These are phyloP conservation scores for Naganishia sp. DNA, from an alignment of 1,284 basidiomycete species.

Conservation along the genomic window DNA sequence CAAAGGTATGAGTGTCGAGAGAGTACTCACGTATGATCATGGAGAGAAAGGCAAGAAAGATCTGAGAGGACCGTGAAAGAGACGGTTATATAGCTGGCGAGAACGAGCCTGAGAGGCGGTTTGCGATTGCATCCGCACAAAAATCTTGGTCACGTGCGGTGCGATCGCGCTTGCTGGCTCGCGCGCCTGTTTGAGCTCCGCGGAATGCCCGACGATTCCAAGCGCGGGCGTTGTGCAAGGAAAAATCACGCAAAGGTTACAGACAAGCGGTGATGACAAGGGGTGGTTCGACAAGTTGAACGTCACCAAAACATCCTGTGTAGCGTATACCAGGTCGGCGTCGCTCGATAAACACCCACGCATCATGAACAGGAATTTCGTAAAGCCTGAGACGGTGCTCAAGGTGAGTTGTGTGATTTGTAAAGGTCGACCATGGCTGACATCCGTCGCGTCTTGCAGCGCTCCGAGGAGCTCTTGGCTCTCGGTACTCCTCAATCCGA, in stretches of 20 bases:
- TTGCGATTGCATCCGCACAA: conserved; percentile 10
- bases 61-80: not conserved
- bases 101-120: conserved; percentile 3
- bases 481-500: conserved; percentile 51
- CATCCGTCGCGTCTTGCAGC: conserved; percentile 37
- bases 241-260: conserved; percentile 6
- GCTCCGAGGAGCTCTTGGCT: conserved; percentile 54
- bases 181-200: not conserved
- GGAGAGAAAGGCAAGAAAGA: conserved; percentile 25
- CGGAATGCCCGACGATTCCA: not conserved
- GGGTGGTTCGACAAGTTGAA: not conserved
- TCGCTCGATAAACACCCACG: conserved; percentile 4
- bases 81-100: conserved; percentile 22
- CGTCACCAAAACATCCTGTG: conserved; percentile 7
- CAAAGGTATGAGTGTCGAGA: conserved; percentile 23
- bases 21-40: conserved; percentile 37
- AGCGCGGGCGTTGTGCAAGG: not conserved
- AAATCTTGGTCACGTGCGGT: conserved; percentile 17
- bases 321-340: conserved; percentile 20
- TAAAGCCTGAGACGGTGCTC: conserved; percentile 56
- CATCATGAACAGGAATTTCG: conserved; percentile 52
- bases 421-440: not conserved
- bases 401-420: conserved; percentile 43
- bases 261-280: not conserved
- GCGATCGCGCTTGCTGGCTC: conserved; percentile 14